Percentiles rank a stretch among this genome's conserved stretches.
phyloP scores from a whole-genome alignment of 257 asterid species.

The Nicotiana attenuata region DNA sequence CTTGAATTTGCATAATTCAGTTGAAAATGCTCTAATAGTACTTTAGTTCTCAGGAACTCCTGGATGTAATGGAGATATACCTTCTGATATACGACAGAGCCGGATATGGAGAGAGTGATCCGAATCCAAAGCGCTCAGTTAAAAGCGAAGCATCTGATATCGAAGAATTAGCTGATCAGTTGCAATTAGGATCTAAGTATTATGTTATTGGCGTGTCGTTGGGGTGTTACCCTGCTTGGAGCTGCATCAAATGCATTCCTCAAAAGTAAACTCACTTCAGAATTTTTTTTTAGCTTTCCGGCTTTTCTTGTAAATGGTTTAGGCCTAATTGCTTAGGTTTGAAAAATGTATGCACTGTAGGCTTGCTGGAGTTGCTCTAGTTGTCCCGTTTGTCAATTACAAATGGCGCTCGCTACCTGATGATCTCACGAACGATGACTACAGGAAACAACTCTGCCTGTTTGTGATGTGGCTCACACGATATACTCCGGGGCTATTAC shows the following conservation, averaged over 20 bases:
- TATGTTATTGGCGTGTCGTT: conserved; percentile 70
- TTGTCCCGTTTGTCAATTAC: conserved; percentile 74
- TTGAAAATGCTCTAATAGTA: conserved; percentile 20
- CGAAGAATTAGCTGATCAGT: conserved; percentile 73
- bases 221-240: conserved; percentile 78
- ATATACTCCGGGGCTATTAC: conserved; percentile 51
- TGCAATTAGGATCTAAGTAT: conserved; percentile 62
- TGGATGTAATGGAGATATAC: conserved; percentile 58
- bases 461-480: conserved; percentile 43
- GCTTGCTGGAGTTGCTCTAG: conserved; percentile 73
- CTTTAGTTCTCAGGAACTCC: conserved; percentile 47
- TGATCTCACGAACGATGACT: conserved; percentile 52
- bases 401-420: conserved; percentile 83
- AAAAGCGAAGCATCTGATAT: conserved; percentile 85
- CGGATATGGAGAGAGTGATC: conserved; percentile 94
- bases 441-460: conserved; percentile 57
- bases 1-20: background rate
- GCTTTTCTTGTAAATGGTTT: background rate
- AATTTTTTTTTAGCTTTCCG: background rate
- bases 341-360: conserved; percentile 26
- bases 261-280: conserved; percentile 36
- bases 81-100: conserved; percentile 73
- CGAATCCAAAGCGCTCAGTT: conserved; percentile 64
- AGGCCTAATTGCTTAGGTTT: background rate
- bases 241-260: conserved; percentile 76